Base-by-base conservation (phyloP, 441 rosid genomes). In the Gossypium gossypioides region DNA sequence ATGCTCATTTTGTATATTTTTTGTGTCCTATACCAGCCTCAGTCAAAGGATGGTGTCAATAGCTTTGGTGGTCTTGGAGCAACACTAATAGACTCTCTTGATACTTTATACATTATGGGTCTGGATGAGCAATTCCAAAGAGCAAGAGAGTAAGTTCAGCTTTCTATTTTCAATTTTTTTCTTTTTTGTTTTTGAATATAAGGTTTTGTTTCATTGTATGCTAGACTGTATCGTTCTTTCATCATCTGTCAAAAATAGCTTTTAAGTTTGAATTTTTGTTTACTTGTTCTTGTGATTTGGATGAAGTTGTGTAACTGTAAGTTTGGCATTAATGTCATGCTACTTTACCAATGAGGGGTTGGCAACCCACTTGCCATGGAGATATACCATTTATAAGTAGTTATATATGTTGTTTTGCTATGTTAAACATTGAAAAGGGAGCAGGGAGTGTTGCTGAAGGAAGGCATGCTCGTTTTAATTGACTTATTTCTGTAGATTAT, bases 41-140 rank as follows among this genome's bases (percentile, higher is more conserved):
- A 90, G 68, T 72, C 97, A 66, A 86, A 81, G 86, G 86, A 85
- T 81, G 99, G 96, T 25, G 79, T 89, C 72, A 84, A 96, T 77
- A 90, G 96, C 85, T 96, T 96, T 79, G 99, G 98, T 79, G 98
- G 98, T 67, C 87, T 96, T 34, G 99, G 99, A 75, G 99, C 98
- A 71, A 92, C 99, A 54, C 77, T 92, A 64, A 62, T 96, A 69
- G 99, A 96, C 80, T 66, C 98, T 75, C 88, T 96, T 55, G 99
- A 91, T 77, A 92, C 97, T 12, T 84, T 96, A 76, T 92, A 86
- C 75, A 96, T 96, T 66, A 96, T 96, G 99, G 99, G 98, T 74
- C 84, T 96, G 52, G 76, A 89, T 51, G 93, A 96, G 70, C 89
- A 96, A 73, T 96, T 96, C 82, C 91, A 86, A 75, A 88, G 82